Base-by-base conservation (phyloP, 176 grass and related monocot species). In the Zizania latifolia region DNA sequence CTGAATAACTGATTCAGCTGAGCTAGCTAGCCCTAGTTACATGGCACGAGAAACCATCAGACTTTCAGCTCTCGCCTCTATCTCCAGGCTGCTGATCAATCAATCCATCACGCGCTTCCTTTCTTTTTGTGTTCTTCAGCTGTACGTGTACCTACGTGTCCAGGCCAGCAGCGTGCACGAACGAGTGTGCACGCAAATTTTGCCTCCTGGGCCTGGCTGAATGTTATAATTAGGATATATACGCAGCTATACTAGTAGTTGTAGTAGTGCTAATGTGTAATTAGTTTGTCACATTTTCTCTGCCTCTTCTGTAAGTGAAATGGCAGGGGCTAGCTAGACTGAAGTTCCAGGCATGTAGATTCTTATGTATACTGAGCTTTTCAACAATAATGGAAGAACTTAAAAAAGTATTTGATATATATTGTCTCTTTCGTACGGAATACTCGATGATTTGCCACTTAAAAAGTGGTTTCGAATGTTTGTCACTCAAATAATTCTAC, bases 121-220 rank as follows among this genome's bases (percentile, higher is more conserved):
- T 53, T 35, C 65, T 35, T 34, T 11, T 8, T 30, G 27, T 32
- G 22, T 51, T 63, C 48, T 63, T 29, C n/a, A n/a, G n/a, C 22
- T 1, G 21, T 65, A 4, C 65, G 44, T 87, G 37, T 77, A 87
- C 58, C 38, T 78, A 78, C 5, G 70, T 28, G 13, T 70, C 62
- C 68, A 53, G 13, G 62, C 62, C 68, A 53, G 48, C 48, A 45
- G 86, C 81, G 62, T 75, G 75, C 75, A 75, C n/a, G 4, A 15
- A 17, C 46, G 3, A 33, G 26, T 57, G 26, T 57, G 86, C 44
- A 0, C 70, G 35, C 75, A 84, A 83, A 75, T 88, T 84, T 84
- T 84, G 76, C 70, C 62, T 54, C 81, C 75, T 75, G 29, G 70
- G 54, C 81, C 75, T 75, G 29, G 70, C 81, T 55, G 79, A 62